Conservation (phyloP, 2,329 filamentous ascomycete genomes). For the Ophiosphaerella herpotricha region DNA sequence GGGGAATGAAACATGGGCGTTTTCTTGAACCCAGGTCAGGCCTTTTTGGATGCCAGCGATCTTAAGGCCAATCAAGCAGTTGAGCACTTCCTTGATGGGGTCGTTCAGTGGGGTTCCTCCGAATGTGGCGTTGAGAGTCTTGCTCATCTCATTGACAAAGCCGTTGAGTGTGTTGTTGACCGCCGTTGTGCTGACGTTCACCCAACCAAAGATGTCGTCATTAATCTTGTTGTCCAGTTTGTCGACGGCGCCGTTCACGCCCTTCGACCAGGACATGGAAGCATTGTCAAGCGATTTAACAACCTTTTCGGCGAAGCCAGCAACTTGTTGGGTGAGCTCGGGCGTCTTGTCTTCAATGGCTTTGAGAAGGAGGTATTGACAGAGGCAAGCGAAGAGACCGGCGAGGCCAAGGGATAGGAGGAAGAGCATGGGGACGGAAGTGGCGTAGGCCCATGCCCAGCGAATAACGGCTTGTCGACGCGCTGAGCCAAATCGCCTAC, state of each 20-base stretch:
- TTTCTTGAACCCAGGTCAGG: slow-evolving; percentile 89
- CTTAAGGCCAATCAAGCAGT: slow-evolving; percentile 88
- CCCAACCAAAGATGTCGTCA: slow-evolving; percentile 81
- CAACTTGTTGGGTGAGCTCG: slow-evolving; percentile 72
- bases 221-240: slow-evolving; percentile 75
- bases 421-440: slow-evolving; percentile 82
- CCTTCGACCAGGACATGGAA: slow-evolving; percentile 75
- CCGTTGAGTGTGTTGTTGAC: slow-evolving; percentile 84
- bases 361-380: slow-evolving; percentile 78
- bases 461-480: slow-evolving; percentile 73
- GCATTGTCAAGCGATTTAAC: slow-evolving; percentile 72
- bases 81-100: slow-evolving; percentile 77
- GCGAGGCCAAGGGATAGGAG: slow-evolving; percentile 81
- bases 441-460: slow-evolving; percentile 88
- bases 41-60: slow-evolving; percentile 82
- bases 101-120: slow-evolving; percentile 79
- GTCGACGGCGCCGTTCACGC: slow-evolving; percentile 73
- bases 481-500: slow-evolving; percentile 65
- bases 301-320: slow-evolving; percentile 78
- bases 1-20: slow-evolving; percentile 83
- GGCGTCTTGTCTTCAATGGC: slow-evolving; percentile 77
- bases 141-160: slow-evolving; percentile 78
- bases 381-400: slow-evolving; percentile 80
- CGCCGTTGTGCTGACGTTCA: slow-evolving; percentile 78
- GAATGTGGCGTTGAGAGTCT: slow-evolving; percentile 76